These are phyloP conservation scores for Sporothrix variecibatus DNA, from an alignment of 2,329 filamentous ascomycete species.

Conservation along the genomic window DNA sequence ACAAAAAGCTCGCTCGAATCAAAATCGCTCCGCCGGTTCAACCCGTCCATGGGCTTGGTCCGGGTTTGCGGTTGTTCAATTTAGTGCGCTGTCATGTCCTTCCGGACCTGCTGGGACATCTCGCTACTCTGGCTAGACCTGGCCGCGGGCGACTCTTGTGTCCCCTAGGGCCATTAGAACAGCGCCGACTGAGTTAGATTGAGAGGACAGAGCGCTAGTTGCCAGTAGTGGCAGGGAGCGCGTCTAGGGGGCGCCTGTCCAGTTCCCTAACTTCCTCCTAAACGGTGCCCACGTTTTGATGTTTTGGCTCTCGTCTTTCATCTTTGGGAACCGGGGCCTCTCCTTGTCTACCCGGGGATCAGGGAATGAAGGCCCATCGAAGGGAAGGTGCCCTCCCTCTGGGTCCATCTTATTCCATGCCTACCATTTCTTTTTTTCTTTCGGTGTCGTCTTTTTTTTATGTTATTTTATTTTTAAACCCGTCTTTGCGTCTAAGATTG, in stretches of 20 bases:
- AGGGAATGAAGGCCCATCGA: neutral
- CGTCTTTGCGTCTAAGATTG: neutral
- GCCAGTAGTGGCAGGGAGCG: neutral
- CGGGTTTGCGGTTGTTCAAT: neutral
- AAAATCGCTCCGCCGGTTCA: conserved; percentile 2
- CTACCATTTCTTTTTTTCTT: neutral
- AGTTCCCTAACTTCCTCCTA: neutral
- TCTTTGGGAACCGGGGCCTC: conserved; percentile 4
- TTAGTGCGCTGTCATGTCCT: neutral
- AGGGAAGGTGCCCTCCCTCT: neutral
- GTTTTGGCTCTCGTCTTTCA: conserved; percentile 9
- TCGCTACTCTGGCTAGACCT: too few relatives aligned
- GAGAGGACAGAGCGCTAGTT: neutral
- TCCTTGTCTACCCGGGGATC: neutral
- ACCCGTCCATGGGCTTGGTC: neutral
- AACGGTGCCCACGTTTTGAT: neutral
- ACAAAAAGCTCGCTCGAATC: neutral
- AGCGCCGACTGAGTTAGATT: neutral
- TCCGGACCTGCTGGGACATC: neutral
- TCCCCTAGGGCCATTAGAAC: neutral
- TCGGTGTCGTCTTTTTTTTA: neutral
- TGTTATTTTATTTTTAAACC: neutral
- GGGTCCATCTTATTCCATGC: neutral
- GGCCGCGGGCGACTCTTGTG: too few relatives aligned
- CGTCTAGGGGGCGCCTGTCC: neutral